phyloP scores from a whole-genome alignment of 768 basidiomycete species.

The Neoboletus magnificus region DNA sequence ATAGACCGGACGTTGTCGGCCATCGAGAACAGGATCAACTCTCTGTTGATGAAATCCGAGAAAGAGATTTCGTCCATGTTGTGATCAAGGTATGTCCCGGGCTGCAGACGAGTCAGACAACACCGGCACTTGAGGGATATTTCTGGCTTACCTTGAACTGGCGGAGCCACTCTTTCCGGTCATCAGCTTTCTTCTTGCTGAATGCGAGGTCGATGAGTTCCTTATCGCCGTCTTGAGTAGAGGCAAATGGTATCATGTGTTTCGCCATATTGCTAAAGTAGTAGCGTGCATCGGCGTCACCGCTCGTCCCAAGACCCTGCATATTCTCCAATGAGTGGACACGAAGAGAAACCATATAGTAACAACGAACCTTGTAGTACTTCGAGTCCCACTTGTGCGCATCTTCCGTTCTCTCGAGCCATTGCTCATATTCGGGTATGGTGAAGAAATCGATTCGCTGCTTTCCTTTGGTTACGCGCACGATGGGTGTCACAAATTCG shows the following conservation, averaged over 20 bases:
- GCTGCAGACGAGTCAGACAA: conserved; percentile 42
- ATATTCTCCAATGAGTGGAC: not conserved
- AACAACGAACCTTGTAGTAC: conserved; percentile 86
- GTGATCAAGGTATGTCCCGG: conserved; percentile 93
- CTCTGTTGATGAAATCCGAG: conserved; percentile 96
- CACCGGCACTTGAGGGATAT: not conserved
- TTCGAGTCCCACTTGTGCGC: conserved; percentile 85
- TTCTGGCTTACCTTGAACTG: conserved; percentile 68
- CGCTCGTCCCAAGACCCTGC: conserved; percentile 95
- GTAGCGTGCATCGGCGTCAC: conserved; percentile 81
- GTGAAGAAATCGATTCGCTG: conserved; percentile 90
- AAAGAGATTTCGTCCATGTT: conserved; percentile 80
- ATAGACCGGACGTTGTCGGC: conserved; percentile 99
- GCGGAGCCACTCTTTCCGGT: conserved; percentile 96
- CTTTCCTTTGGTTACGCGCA: conserved; percentile 83
- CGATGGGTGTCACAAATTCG: conserved; percentile 98
- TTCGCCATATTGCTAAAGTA: conserved; percentile 92
- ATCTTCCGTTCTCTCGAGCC: conserved; percentile 76
- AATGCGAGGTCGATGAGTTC: conserved; percentile 95
- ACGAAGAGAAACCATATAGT: not conserved
- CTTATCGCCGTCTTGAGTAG: conserved; percentile 76
- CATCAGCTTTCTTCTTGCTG: conserved; percentile 99
- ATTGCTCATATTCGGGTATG: conserved; percentile 93
- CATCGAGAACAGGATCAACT: conserved; percentile 98
- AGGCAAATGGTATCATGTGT: conserved; percentile 91